A percentile compares a stretch with the other conserved stretches of the same genome.
Conservation (phyloP, 345 rosid genomes). For the Cardamine chenopodiifolia region DNA sequence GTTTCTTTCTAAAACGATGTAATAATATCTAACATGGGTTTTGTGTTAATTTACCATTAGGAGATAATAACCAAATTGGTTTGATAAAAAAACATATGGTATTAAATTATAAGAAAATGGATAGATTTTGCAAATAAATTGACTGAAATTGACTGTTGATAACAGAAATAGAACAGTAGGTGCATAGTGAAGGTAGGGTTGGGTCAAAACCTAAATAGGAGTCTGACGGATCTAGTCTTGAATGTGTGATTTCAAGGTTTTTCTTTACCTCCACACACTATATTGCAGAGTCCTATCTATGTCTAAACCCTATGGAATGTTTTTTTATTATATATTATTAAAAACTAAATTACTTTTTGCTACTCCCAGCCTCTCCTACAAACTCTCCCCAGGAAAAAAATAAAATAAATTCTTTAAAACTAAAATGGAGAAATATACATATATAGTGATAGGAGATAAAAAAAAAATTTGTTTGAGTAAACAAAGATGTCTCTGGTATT, state of each 20-base stretch:
- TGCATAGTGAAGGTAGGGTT: constrained; percentile 28
- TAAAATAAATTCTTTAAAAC: neutral
- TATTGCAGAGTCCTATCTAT: constrained; percentile 26
- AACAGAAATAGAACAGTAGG: constrained; percentile 34
- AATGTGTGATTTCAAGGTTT: constrained; percentile 22
- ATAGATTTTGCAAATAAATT: constrained; percentile 27
- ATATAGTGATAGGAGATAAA: too few species aligned
- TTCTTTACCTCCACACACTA: constrained; percentile 17
- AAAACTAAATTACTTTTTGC: neutral
- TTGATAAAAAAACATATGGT: neutral
- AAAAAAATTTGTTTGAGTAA: too few species aligned
- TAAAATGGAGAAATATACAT: neutral
- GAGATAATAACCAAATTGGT: neutral
- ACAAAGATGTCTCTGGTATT: neutral
- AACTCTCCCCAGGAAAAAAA: neutral
- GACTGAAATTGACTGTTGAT: constrained; percentile 31
- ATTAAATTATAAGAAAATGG: neutral
- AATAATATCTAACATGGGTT: neutral
- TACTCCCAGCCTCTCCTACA: neutral
- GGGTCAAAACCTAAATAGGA: constrained; percentile 40
- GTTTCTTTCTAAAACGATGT: neutral
- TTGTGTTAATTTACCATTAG: neutral
- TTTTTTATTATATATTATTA: neutral
- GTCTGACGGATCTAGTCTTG: constrained; percentile 34
- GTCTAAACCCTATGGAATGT: constrained; percentile 29